Evolutionary conservation across 495 filamentous ascomycete species (phyloP).

Genomic region (Tetracladium marchalianum): DNA sequence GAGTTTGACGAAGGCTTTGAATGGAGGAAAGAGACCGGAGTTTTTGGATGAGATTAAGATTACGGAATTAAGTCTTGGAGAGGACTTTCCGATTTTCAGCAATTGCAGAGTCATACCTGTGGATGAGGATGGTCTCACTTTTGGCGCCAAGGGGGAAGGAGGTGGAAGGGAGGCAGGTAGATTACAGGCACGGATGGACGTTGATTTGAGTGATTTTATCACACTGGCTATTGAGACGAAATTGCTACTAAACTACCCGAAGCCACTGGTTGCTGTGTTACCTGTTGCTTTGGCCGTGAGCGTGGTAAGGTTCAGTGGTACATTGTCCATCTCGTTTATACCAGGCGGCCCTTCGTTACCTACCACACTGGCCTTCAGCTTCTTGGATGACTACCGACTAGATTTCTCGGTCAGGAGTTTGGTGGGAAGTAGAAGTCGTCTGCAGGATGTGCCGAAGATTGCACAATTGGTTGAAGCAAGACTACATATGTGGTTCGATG

Average conservation of each 20-base stretch:
- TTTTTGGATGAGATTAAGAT: slow-evolving; percentile 90
- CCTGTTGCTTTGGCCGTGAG: slow-evolving; percentile 86
- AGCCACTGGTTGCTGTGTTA: slow-evolving; percentile 77
- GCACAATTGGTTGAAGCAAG: slow-evolving; percentile 87
- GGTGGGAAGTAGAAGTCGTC: slow-evolving; percentile 77
- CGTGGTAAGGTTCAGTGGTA: slow-evolving; percentile 89
- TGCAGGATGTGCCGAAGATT: slow-evolving; percentile 97
- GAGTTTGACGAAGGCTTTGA: slow-evolving; percentile 82
- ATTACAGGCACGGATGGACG: slow-evolving; percentile 92
- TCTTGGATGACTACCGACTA: slow-evolving; percentile 89
- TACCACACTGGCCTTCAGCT: slow-evolving; percentile 87
- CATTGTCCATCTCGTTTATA: slow-evolving; percentile 83
- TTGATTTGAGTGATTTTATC: slow-evolving; percentile 90
- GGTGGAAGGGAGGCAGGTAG: slow-evolving; percentile 42
- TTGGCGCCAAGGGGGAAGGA: slow-evolving; percentile 15
- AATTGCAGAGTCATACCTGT: slow-evolving; percentile 89
- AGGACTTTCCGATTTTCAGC: slow-evolving; percentile 98
- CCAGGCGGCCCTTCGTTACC: slow-evolving; percentile 45
- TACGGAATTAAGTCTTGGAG: slow-evolving; percentile 84
- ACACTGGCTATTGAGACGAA: slow-evolving; percentile 92
- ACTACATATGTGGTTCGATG: slow-evolving; percentile 94
- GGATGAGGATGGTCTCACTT: slow-evolving; percentile 54
- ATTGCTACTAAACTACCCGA: slow-evolving; percentile 86
- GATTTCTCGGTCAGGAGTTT: slow-evolving; percentile 86
- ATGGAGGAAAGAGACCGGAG: slow-evolving; percentile 74